A percentile compares a stretch with the other conserved stretches of the same genome.
phyloP scores from a whole-genome alignment of 352 stramenopile species.

The Phytopythium cucurbitacearum region DNA sequence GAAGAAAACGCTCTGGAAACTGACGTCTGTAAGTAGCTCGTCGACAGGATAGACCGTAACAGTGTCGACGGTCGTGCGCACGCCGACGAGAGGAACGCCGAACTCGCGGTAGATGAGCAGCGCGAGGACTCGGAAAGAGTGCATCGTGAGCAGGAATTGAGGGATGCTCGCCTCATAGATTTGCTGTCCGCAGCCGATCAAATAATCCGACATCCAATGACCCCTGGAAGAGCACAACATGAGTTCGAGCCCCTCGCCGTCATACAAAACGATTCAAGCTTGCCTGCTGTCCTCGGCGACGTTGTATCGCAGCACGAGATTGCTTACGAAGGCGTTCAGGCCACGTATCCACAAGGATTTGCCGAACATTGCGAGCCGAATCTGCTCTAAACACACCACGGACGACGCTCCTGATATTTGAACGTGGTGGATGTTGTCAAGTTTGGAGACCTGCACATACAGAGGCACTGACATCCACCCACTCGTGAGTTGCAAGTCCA shows the following conservation, averaged over 20 bases:
- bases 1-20: conserved; percentile 62
- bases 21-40: conserved; percentile 34
- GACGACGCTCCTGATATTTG: conserved; percentile 65
- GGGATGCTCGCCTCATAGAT: conserved; percentile 58
- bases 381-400: conserved; percentile 72
- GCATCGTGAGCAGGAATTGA: conserved; percentile 41
- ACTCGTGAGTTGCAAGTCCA: background rate
- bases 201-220: conserved; percentile 64
- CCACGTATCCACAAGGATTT: conserved; percentile 74
- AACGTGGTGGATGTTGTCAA: conserved; percentile 67
- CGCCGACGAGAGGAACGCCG: conserved; percentile 41
- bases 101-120: conserved; percentile 69
- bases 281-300: conserved; percentile 41
- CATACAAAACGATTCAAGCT: background rate
- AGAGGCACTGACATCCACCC: conserved; percentile 32
- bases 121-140: conserved; percentile 42
- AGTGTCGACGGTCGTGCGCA: conserved; percentile 51
- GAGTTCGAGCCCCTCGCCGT: background rate
- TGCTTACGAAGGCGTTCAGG: conserved; percentile 70
- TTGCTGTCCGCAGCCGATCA: conserved; percentile 46
- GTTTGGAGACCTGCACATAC: conserved; percentile 76
- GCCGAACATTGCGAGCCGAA: conserved; percentile 66
- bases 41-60: conserved; percentile 48
- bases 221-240: conserved; percentile 15
- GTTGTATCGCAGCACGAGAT: conserved; percentile 59